Evolutionary conservation across 1,284 basidiomycete genomes (phyloP).

Genomic region (Volvariella volvacea): DNA sequence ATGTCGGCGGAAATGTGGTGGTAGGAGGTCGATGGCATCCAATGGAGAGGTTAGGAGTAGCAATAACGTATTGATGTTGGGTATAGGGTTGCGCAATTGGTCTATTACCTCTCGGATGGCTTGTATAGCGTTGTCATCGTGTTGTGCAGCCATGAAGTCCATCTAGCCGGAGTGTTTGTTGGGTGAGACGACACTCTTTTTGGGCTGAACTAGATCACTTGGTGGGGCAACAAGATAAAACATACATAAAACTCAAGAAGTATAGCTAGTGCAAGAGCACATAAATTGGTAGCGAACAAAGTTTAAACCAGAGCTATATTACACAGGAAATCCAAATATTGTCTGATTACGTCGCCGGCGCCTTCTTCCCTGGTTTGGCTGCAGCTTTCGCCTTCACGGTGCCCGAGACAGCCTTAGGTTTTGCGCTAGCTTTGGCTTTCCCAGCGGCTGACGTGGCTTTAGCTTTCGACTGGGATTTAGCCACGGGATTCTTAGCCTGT

Average conservation of each 20-base stretch:
- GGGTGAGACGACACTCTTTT: neutral
- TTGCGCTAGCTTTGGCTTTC: conserved; percentile 5
- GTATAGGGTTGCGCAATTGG: conserved; percentile 44
- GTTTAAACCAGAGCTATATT: too few species aligned
- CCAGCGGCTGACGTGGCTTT: conserved; percentile 11
- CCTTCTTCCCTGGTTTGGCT: conserved; percentile 17
- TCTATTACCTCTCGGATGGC: conserved; percentile 38
- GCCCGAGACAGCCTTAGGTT: conserved; percentile 20
- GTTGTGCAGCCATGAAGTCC: conserved; percentile 16
- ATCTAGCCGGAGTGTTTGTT: neutral
- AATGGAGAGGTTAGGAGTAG: conserved; percentile 53
- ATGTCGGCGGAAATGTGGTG: conserved; percentile 40
- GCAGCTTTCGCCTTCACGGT: conserved; percentile 23
- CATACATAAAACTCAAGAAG: too few species aligned
- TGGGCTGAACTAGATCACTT: too few species aligned
- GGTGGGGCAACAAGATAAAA: too few species aligned
- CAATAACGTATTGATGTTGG: conserved; percentile 44
- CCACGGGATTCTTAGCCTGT: conserved; percentile 20
- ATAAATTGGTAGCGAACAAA: too few species aligned
- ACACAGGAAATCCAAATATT: too few species aligned
- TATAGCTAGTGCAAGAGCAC: too few species aligned
- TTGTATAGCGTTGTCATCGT: conserved; percentile 10
- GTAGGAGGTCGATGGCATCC: conserved; percentile 47
- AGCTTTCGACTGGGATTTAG: conserved; percentile 20
- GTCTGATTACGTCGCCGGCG: conserved; percentile 10